These are phyloP conservation scores for Boletus sp. DNA, from an alignment of 768 basidiomycete species.

Conservation along the genomic window DNA sequence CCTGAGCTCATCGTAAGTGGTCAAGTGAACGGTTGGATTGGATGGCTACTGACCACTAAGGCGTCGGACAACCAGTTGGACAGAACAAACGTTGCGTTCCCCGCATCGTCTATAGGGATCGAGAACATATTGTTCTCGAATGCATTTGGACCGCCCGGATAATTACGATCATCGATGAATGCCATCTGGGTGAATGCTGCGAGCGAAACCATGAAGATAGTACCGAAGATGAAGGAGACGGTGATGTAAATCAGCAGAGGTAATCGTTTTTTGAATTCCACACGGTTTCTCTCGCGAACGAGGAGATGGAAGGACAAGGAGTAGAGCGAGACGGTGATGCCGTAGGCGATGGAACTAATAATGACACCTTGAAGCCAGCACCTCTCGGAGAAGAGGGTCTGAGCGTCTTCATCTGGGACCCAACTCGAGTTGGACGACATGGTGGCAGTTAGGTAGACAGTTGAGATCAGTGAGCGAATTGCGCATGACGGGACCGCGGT, in stretches of 20 bases:
- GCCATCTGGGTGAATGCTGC: conserved; percentile 25
- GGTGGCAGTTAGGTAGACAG: not conserved
- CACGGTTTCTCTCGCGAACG: not conserved
- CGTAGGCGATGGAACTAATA: conserved; percentile 9
- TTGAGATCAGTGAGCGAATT: not conserved
- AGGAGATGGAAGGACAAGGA: conserved; percentile 7
- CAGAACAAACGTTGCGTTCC: conserved; percentile 5
- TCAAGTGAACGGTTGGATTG: not conserved
- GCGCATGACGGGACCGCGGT: too few relatives aligned
- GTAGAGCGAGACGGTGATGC: conserved; percentile 3
- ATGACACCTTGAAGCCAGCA: conserved; percentile 18
- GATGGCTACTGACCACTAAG: conserved; percentile 13
- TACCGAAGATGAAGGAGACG: conserved; percentile 5
- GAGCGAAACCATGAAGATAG: conserved; percentile 16
- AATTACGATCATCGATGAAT: conserved; percentile 32
- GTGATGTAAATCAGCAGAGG: conserved; percentile 7
- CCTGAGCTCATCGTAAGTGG: not conserved
- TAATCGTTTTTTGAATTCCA: conserved; percentile 1
- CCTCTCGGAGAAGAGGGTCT: conserved; percentile 15
- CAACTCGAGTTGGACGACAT: conserved; percentile 19
- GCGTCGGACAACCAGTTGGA: conserved; percentile 16
- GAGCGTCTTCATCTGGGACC: conserved; percentile 10
- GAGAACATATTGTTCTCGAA: conserved; percentile 21
- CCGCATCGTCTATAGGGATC: conserved; percentile 16
- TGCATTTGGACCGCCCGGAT: conserved; percentile 29